Evolutionary conservation across 495 filamentous ascomycete genomes (phyloP), one percentile per base, ranked within the genome.

Genomic region (Entonaema liquescens): DNA sequence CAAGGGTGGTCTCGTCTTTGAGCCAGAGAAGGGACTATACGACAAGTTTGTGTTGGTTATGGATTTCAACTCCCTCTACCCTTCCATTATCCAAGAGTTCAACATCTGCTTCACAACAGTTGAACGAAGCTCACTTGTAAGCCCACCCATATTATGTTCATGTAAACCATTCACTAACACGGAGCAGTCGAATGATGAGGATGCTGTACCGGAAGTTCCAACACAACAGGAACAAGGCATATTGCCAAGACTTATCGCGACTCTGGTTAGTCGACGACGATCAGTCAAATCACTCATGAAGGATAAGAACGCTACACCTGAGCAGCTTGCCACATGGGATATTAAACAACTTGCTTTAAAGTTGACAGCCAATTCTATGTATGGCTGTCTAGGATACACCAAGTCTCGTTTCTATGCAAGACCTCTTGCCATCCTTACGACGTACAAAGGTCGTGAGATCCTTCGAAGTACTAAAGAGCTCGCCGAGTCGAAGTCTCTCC

Each of bases 71-170:
- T 97, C 93, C 79, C 83, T 99, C 72, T 99, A 99, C 74, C 95
- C 95, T 13, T 97, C 94, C 79, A 98, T 99, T 72, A 99, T 99
- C 71, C 96, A 98, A 78, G 96, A 99, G 84, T 98, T 88, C 82
- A 99, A 99, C 78, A 99, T 99, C 74, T 99, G 95, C 83, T 99
- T 99, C 80, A 99, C 95, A 3, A 99, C 95, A 0, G 93, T 98
- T 4, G 93, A 98, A 68, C 84, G 88, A 85, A 73, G 84, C 84
- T 76, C 87, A 88, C 83, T 83, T 86, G 83, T 84, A 76, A 78
- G 82, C 71, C 15, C 0, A 3, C 25, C 26, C 5, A 1, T 19
- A 74, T 50, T 50, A 11, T 58, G 8, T 28, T 56, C 0, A 29
- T 42, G 25, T 61, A 26, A 50, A 5, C 44, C 26, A 23, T 54